Conservation (phyloP, 441 rosid species). For the Rhodomyrtus psidioides region DNA sequence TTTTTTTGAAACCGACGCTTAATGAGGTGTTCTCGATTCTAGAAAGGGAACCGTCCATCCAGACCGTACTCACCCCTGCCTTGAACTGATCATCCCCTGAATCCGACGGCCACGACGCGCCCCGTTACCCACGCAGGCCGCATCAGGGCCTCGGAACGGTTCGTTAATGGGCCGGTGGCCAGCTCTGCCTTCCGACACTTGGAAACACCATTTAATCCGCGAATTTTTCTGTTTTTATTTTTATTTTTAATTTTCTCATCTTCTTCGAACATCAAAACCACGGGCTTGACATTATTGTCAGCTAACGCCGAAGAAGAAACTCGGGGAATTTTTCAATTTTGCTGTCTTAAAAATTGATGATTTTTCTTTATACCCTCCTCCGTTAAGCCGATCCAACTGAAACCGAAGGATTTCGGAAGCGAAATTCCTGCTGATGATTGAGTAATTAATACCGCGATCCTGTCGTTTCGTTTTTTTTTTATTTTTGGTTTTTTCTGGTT, state of each 20-base stretch:
- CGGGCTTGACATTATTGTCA: not conserved
- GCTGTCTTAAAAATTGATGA: not conserved
- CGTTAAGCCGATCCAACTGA: not conserved
- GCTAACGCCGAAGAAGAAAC: not conserved
- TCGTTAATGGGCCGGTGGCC: not conserved
- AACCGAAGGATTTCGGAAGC: not conserved
- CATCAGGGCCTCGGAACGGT: not conserved
- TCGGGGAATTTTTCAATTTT: not conserved
- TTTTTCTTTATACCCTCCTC: not conserved
- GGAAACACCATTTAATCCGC: not conserved
- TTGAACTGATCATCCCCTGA: not conserved
- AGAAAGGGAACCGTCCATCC: too few relatives aligned
- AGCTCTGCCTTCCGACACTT: too few relatives aligned
- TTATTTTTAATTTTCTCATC: not conserved
- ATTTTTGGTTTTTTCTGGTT: not conserved
- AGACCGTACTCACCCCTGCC: too few relatives aligned
- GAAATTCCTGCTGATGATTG: not conserved
- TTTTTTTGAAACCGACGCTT: too few relatives aligned
- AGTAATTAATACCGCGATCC: not conserved
- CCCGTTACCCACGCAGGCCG: not conserved
- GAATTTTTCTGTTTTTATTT: not conserved
- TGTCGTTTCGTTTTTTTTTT: not conserved
- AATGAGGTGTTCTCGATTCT: too few relatives aligned
- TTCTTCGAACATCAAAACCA: not conserved
- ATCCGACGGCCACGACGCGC: not conserved